These are phyloP conservation scores for Schrenkiella parvula DNA, from an alignment of 345 rosid species.

Conservation along the genomic window DNA sequence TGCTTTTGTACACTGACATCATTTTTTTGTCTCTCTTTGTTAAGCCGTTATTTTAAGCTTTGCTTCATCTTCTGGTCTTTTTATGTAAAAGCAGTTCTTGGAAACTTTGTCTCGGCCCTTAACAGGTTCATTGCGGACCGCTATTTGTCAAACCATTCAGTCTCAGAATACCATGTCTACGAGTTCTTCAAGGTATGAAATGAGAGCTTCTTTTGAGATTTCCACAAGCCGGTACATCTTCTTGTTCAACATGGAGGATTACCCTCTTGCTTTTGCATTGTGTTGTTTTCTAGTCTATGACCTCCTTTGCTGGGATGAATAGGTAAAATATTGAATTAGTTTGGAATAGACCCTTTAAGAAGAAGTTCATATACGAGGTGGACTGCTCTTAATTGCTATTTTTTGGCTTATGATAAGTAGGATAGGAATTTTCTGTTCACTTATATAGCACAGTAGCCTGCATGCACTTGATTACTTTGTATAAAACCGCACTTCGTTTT, in stretches of 20 bases:
- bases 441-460: neutral
- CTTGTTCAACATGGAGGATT: neutral
- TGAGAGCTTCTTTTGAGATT: neutral
- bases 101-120: constrained; percentile 92
- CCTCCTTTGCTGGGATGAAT: neutral
- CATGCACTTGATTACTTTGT: neutral
- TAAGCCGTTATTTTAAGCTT: neutral
- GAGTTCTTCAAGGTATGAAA: constrained; percentile 88
- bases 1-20: neutral
- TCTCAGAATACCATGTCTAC: constrained; percentile 89
- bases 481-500: neutral
- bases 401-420: neutral
- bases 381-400: neutral
- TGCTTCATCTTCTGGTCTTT: neutral
- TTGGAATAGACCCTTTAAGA: neutral
- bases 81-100: constrained; percentile 63
- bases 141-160: constrained; percentile 61
- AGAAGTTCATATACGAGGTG: neutral
- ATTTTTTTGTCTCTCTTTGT: neutral
- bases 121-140: constrained; percentile 90
- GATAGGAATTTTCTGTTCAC: neutral
- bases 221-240: neutral
- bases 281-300: neutral
- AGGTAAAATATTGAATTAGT: neutral
- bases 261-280: neutral